A percentile compares a stretch with the other conserved stretches of the same genome.
Evolutionary conservation across 257 asterid species (phyloP).

Genomic region (Cruciata laevipes): DNA sequence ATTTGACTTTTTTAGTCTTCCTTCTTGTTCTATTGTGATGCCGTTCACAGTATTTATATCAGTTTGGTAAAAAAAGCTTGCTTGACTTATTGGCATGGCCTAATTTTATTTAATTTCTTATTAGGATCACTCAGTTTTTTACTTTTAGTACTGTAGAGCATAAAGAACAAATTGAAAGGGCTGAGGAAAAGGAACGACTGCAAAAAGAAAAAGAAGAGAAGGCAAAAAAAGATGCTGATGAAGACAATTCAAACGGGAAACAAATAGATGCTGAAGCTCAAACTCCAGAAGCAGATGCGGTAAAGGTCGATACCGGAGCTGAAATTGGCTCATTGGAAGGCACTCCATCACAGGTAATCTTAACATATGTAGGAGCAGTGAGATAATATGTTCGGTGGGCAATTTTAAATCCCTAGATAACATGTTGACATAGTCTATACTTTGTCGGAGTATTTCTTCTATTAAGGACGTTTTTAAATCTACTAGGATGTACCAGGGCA

Average conservation of each 20-base stretch:
- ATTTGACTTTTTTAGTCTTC: background rate
- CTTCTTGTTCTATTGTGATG: background rate
- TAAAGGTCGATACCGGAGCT: constrained; percentile 36
- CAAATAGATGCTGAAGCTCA: constrained; percentile 32
- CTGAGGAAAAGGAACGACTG: constrained; percentile 81
- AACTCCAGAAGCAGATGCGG: constrained; percentile 29
- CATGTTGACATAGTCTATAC: background rate
- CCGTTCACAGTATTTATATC: background rate
- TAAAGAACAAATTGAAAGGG: constrained; percentile 86
- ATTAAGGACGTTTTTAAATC: constrained; percentile 20
- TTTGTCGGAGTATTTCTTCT: constrained; percentile 6
- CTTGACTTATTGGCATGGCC: background rate
- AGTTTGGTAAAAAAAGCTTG: background rate
- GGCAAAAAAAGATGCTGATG: constrained; percentile 55
- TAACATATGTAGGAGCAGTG: background rate
- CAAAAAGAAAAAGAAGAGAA: constrained; percentile 79
- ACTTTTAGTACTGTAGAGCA: constrained; percentile 39
- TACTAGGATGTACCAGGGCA: constrained; percentile 48
- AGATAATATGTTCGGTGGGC: background rate
- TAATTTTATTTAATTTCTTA: background rate
- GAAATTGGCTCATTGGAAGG: constrained; percentile 36
- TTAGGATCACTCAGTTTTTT: constrained; percentile 5
- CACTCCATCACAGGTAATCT: constrained; percentile 40
- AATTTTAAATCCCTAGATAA: too few relatives aligned
- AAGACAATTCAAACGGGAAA: constrained; percentile 37